These are phyloP conservation scores for Aspergillus sclerotioniger DNA, from an alignment of 495 filamentous ascomycete genomes.

Conservation along the genomic window DNA sequence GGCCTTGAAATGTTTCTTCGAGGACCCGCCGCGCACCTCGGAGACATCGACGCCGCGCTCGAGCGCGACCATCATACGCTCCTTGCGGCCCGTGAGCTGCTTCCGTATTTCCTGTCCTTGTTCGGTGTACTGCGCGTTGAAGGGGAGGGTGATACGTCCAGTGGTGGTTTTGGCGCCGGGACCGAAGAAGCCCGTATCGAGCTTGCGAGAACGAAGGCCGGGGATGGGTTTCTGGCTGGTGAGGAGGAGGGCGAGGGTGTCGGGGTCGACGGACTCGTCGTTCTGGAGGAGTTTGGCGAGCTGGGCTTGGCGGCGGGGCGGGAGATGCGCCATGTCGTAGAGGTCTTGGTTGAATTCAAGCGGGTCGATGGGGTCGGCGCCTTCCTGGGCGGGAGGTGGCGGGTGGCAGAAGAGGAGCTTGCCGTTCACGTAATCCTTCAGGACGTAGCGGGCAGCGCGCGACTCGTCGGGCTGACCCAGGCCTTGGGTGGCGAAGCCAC, in stretches of 20 bases:
- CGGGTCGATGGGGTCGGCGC: conserved; percentile 62
- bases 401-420: conserved; percentile 92
- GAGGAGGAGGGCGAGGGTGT: conserved; percentile 24
- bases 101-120: conserved; percentile 68
- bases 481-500: conserved; percentile 86
- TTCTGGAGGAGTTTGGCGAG: conserved; percentile 42
- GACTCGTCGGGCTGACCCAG: conserved; percentile 91
- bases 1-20: conserved; percentile 96
- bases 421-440: conserved; percentile 97
- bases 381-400: conserved; percentile 55
- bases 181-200: conserved; percentile 88
- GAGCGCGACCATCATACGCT: conserved; percentile 76
- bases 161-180: conserved; percentile 56
- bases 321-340: conserved; percentile 77
- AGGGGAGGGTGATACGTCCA: conserved; percentile 71
- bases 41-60: conserved; percentile 82
- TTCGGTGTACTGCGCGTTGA: conserved; percentile 81
- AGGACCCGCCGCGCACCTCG: conserved; percentile 63
- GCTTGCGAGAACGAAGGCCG: conserved; percentile 67
- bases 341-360: conserved; percentile 83
- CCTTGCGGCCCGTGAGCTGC: conserved; percentile 77
- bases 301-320: conserved; percentile 62
- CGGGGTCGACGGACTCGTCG: conserved; percentile 30
- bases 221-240: conserved; percentile 27
- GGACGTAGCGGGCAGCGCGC: conserved; percentile 80